These are phyloP conservation scores for Populus hybrid DNA, from an alignment of 441 rosid species.

Conservation along the genomic window DNA sequence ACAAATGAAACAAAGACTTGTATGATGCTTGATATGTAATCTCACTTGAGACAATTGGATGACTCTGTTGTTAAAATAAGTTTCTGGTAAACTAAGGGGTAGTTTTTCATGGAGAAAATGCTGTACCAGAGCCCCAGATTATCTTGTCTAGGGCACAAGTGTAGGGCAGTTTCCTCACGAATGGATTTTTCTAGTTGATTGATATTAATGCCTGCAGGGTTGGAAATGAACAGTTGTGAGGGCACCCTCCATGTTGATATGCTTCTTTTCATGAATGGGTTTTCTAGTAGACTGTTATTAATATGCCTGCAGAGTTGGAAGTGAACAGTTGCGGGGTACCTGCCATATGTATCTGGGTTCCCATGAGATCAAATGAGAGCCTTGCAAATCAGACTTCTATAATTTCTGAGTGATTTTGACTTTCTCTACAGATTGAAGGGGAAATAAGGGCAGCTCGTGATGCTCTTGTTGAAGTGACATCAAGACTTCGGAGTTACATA, in stretches of 20 bases:
- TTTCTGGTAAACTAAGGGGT: background rate
- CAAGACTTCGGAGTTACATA: conserved; percentile 61
- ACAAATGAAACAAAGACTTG: background rate
- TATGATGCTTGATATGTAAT: background rate
- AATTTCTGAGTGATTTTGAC: conserved; percentile 23
- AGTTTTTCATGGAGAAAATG: background rate
- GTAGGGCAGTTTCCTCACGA: background rate
- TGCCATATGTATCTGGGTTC: background rate
- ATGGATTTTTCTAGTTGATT: background rate
- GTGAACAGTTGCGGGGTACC: background rate
- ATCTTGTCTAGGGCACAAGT: background rate
- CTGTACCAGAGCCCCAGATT: background rate
- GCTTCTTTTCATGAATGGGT: too few relatives aligned
- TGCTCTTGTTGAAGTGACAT: conserved; percentile 91
- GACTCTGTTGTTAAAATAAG: background rate
- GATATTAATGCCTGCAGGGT: background rate
- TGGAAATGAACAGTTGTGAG: too few relatives aligned
- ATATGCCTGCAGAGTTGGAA: background rate
- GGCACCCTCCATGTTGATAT: too few relatives aligned
- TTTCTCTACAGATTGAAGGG: conserved; percentile 67
- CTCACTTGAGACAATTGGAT: background rate
- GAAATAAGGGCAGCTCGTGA: conserved; percentile 87
- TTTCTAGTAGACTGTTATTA: too few relatives aligned
- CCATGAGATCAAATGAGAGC: conserved; percentile 7
- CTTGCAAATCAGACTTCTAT: conserved; percentile 5